phyloP scores from a whole-genome alignment of 2,329 filamentous ascomycete species.

The Fusarium equiseti region DNA sequence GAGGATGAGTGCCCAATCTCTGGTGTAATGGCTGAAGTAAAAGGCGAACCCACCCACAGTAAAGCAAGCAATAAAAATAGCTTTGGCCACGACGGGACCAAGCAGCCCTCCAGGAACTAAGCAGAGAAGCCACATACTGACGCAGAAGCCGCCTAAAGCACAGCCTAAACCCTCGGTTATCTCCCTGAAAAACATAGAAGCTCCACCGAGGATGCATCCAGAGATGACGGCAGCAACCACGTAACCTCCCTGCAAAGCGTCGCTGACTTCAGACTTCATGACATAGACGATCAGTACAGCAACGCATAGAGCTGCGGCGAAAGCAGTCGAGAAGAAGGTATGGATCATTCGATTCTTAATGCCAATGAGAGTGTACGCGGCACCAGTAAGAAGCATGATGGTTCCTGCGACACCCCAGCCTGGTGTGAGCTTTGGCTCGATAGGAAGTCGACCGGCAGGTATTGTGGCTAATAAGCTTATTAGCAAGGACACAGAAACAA shows the following conservation, averaged over 20 bases:
- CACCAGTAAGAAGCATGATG: constrained; percentile 79
- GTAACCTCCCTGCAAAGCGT: constrained; percentile 86
- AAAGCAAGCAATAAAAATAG: constrained; percentile 81
- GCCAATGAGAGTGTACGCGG: constrained; percentile 78
- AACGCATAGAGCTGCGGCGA: constrained; percentile 78
- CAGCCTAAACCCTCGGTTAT: constrained; percentile 86
- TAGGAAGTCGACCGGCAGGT: constrained; percentile 70
- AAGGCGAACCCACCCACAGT: constrained; percentile 76
- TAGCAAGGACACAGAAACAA: not conserved
- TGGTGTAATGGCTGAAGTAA: constrained; percentile 82
- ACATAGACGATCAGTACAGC: constrained; percentile 89
- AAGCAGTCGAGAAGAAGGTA: constrained; percentile 83
- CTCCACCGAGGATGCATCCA: constrained; percentile 78
- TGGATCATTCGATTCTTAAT: constrained; percentile 86
- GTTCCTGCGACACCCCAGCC: constrained; percentile 83
- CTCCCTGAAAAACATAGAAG: constrained; percentile 83
- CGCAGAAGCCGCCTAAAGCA: constrained; percentile 85
- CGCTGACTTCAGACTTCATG: constrained; percentile 80
- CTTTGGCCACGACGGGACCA: constrained; percentile 69
- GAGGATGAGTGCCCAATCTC: constrained; percentile 80
- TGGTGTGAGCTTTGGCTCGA: constrained; percentile 81
- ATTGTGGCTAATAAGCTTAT: constrained; percentile 56
- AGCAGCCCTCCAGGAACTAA: constrained; percentile 82
- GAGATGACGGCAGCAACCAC: constrained; percentile 82
- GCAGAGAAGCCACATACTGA: constrained; percentile 91